phyloP scores from a whole-genome alignment of 345 rosid genomes.

The Microcos paniculata region DNA sequence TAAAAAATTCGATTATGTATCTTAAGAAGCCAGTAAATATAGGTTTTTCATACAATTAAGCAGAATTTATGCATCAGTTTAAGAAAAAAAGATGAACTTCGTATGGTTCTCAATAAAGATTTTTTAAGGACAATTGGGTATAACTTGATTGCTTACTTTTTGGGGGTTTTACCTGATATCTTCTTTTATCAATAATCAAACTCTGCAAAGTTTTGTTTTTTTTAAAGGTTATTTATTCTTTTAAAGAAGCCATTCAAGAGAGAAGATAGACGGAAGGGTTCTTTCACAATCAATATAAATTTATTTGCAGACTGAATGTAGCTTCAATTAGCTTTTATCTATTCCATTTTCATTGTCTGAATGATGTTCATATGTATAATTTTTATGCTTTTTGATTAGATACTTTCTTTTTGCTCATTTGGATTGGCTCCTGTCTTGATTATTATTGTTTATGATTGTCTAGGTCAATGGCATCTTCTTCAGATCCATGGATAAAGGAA shows the following conservation, averaged over 20 bases:
- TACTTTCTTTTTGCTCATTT: not conserved
- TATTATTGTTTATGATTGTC: not conserved
- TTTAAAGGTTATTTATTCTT: not conserved
- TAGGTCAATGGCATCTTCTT: constrained; percentile 66
- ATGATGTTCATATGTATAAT: not conserved
- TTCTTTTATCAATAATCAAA: not conserved
- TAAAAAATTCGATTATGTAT: not conserved
- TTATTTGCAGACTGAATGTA: not conserved
- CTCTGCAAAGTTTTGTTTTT: not conserved
- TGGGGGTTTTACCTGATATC: not conserved
- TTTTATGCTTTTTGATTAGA: not conserved
- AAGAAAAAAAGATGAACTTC: not conserved
- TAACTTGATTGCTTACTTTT: not conserved
- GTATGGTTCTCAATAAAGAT: not conserved
- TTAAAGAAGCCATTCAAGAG: not conserved
- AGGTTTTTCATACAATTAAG: not conserved
- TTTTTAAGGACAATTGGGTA: not conserved
- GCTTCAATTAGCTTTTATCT: not conserved
- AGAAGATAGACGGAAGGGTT: not conserved
- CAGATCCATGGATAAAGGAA: constrained; percentile 84
- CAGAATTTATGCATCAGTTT: not conserved
- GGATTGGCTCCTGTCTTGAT: constrained; percentile 2
- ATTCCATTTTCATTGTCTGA: not conserved
- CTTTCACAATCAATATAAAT: not conserved
- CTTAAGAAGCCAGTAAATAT: not conserved